Percentiles rank a stretch among this genome's conserved stretches.
phyloP scores from a whole-genome alignment of 768 basidiomycete species.

The Amanita exitialis region DNA sequence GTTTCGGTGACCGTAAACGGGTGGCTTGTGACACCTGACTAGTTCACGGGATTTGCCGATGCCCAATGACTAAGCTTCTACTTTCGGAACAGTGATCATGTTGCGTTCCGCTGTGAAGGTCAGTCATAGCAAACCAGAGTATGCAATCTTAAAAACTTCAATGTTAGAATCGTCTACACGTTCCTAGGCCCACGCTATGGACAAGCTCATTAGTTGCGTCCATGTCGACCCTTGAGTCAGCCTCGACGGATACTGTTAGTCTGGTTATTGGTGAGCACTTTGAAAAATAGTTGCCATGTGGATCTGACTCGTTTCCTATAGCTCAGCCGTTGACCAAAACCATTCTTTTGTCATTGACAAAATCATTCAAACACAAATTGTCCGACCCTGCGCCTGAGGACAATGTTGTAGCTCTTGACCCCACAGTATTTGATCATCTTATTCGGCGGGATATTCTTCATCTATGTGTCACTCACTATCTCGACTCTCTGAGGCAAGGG shows the following conservation, averaged over 20 bases:
- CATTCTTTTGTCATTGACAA: constrained; percentile 52
- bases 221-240: neutral
- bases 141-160: neutral
- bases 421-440: constrained; percentile 81
- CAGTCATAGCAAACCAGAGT: neutral
- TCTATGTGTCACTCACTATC: constrained; percentile 81
- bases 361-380: constrained; percentile 36
- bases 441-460: constrained; percentile 90
- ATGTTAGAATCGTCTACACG: neutral
- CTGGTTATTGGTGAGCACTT: neutral
- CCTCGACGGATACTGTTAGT: neutral
- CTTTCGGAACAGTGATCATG: constrained; percentile 3
- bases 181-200: neutral
- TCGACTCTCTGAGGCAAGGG: constrained; percentile 85
- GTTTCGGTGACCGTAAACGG: constrained; percentile 13
- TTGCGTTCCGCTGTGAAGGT: constrained; percentile 3
- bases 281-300: neutral
- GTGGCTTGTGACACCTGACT: constrained; percentile 33
- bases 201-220: neutral
- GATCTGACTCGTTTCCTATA: constrained; percentile 3
- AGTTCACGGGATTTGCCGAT: constrained; percentile 27
- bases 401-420: constrained; percentile 55
- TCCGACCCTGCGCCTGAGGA: constrained; percentile 29
- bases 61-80: constrained; percentile 23
- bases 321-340: constrained; percentile 29